Evolutionary conservation across 768 basidiomycete species (phyloP).

Genomic region (Rhizopogon roseolus): DNA sequence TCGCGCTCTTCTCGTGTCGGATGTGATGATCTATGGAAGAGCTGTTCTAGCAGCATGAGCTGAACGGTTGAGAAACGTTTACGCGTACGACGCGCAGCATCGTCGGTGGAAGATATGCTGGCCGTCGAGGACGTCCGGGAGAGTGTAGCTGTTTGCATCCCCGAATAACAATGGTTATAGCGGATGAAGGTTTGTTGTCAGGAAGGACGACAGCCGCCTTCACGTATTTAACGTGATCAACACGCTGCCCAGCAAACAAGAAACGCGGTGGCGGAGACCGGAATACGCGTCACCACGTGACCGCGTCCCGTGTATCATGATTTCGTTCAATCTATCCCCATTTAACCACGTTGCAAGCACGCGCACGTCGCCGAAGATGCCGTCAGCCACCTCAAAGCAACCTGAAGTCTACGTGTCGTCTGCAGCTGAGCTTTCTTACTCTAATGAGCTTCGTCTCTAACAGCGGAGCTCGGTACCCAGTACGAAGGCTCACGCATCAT

Average conservation of each 20-base stretch:
- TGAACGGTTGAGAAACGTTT: constrained; percentile 67
- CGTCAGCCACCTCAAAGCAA: too few relatives aligned
- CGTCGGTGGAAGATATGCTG: constrained; percentile 49
- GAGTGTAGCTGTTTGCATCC: constrained; percentile 25
- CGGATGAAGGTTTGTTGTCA: neutral
- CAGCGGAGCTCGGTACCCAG: too few relatives aligned
- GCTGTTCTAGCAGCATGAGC: constrained; percentile 67
- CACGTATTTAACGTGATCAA: constrained; percentile 20
- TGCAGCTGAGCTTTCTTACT: too few relatives aligned
- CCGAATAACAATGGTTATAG: neutral
- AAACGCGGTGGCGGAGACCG: constrained; percentile 16
- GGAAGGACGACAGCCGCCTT: neutral
- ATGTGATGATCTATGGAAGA: constrained; percentile 69
- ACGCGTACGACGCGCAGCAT: constrained; percentile 53
- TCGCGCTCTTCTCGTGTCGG: constrained; percentile 75
- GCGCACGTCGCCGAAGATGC: too few relatives aligned
- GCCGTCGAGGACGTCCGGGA: constrained; percentile 53
- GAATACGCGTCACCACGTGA: constrained; percentile 26
- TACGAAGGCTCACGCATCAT: too few relatives aligned
- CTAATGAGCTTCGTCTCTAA: too few relatives aligned
- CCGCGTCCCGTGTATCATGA: constrained; percentile 10
- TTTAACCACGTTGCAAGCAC: neutral
- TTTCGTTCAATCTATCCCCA: constrained; percentile 5
- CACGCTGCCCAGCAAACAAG: constrained; percentile 17
- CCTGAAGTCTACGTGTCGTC: too few relatives aligned